Evolutionary conservation across 1,139 yeast genomes (phyloP).

Genomic region (Hansenula sp.): DNA sequence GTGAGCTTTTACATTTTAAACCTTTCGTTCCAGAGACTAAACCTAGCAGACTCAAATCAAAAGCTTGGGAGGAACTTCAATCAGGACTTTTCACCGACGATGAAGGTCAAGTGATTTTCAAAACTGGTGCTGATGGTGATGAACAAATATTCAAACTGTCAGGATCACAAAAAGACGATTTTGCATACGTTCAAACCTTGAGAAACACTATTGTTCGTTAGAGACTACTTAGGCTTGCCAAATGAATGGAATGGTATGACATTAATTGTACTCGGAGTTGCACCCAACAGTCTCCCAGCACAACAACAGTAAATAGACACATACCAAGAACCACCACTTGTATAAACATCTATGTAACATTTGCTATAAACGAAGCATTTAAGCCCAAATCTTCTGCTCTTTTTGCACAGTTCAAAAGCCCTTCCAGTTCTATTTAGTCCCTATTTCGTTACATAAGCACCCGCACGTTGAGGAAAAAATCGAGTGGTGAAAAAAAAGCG

Average conservation of each 20-base stretch:
- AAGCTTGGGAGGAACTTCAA: constrained; percentile 21
- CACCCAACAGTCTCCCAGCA: no score
- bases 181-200: constrained; percentile 1
- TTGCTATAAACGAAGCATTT: no score
- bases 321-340: no score
- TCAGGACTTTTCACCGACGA: constrained; percentile 12
- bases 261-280: no score
- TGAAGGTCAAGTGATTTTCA: constrained; percentile 15
- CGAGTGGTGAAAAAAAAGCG: constrained; percentile 1
- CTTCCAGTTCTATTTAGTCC: neutral
- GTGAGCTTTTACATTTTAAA: constrained; percentile 25
- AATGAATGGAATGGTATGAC: no score
- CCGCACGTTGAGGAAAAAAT: neutral
- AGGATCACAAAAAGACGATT: constrained; percentile 1
- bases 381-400: no score
- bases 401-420: no score
- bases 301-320: no score
- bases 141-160: constrained; percentile 1
- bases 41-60: constrained; percentile 13
- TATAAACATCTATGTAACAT: no score
- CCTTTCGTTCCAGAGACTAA: constrained; percentile 7
- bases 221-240: no score
- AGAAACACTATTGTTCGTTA: constrained; percentile 2
- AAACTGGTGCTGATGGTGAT: no score
- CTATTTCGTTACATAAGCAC: neutral